phyloP scores from a whole-genome alignment of 768 basidiomycete species.

The Suillus sp. region DNA sequence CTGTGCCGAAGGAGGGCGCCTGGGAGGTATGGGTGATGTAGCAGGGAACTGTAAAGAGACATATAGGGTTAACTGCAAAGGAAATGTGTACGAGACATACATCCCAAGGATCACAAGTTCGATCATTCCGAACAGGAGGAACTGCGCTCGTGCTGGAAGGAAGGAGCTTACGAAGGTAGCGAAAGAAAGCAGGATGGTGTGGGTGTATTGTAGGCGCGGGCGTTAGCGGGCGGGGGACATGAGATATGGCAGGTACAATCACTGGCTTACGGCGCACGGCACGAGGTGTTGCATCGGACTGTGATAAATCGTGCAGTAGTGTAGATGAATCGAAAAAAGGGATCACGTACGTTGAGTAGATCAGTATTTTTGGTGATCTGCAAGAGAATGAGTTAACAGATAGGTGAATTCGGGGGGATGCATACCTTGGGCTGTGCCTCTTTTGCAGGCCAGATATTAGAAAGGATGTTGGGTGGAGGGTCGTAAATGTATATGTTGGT shows the following conservation, averaged over 20 bases:
- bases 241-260: not conserved
- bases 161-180: not conserved
- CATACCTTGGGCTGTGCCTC: not conserved
- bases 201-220: not conserved
- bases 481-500: not conserved
- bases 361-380: not conserved
- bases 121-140: not conserved
- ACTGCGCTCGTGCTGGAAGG: not conserved
- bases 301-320: no score
- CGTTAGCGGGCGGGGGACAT: no score
- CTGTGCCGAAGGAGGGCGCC: not conserved
- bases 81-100: not conserved
- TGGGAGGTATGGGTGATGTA: not conserved
- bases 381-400: not conserved
- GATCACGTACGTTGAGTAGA: not conserved
- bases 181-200: not conserved
- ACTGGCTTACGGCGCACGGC: not conserved
- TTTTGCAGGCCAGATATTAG: not conserved
- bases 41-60: not conserved
- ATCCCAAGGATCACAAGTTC: not conserved
- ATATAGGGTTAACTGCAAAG: not conserved
- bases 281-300: not conserved
- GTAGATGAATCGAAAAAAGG: no score
- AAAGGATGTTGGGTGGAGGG: not conserved
- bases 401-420: not conserved